Base-by-base conservation (phyloP, 805 yeast genomes). In the Candida quercuum region DNA sequence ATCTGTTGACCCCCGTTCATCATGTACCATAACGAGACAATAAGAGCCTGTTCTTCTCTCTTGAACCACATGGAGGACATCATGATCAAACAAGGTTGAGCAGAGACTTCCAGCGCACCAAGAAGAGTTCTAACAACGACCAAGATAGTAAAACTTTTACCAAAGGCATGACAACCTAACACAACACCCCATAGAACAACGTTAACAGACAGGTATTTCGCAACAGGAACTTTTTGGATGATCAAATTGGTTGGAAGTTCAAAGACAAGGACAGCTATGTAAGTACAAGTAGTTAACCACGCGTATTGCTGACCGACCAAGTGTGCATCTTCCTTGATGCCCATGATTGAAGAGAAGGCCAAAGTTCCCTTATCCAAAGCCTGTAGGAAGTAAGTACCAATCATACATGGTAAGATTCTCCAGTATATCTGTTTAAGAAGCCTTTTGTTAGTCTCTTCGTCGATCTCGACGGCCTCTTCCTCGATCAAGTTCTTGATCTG, bases 31-130 rank as follows among this genome's bases (percentile, higher is more conserved):
- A 60, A 60, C 5, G 75, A 72, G 42, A 71, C 71, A 46, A 76
- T 59, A 13, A 63, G 57, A 15, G 67, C 62, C 49, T 72, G 78
- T 45, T 72, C 76, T 6, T 66, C 57, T 39, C 67, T 67, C 20
- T 71, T 67, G 52, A 74, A 78, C 63, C 75, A 78, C 78, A 74
- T 73, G 14, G 79, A 69, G 34, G 76, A 71, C 37, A 77, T 61
- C 17, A 75, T 60, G 33, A 73, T 66, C 38, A 72, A 67, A 1
- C 74, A 73, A 4, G 76, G 76, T 3, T 75, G 71, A 37, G 73
- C 66, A n/a, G 70, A 65, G 11, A 72, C 54, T 48, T 74, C 81
- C 40, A 72, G 69, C 13, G 66, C 44, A 12, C 80, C 80, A 18
- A 74, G 50, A 16, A 74, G 54, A 13, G 70, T 60, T 35, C 80